Evolutionary conservation across 345 rosid genomes (phyloP).

Genomic region (Heritiera littoralis): DNA sequence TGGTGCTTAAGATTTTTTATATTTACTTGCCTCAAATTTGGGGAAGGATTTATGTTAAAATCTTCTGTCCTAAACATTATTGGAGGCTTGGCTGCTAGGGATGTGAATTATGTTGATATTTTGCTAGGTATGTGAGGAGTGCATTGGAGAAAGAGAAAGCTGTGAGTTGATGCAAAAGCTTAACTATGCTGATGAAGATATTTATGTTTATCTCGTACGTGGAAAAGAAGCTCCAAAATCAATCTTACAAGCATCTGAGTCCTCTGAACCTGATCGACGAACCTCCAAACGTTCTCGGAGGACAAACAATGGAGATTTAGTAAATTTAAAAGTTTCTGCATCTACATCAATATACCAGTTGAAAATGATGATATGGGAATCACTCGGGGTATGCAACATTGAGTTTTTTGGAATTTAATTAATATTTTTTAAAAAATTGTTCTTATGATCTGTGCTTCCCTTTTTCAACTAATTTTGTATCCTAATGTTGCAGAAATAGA

Average conservation of each 20-base stretch:
- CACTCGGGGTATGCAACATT: conserved; percentile 78
- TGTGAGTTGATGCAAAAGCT: conserved; percentile 86
- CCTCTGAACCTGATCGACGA: conserved; percentile 74
- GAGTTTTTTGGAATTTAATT: conserved; percentile 16
- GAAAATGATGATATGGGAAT: conserved; percentile 99
- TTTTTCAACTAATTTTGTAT: not conserved
- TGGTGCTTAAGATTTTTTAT: not conserved
- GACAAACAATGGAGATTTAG: conserved; percentile 67
- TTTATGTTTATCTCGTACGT: conserved; percentile 69
- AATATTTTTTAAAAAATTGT: not conserved
- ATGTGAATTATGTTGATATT: not conserved
- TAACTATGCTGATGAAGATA: conserved; percentile 72
- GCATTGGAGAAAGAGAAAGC: conserved; percentile 96
- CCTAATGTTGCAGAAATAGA: not conserved
- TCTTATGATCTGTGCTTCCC: not conserved
- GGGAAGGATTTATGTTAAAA: not conserved
- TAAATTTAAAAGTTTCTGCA: conserved; percentile 84
- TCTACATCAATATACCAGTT: conserved; percentile 83
- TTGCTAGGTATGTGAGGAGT: conserved; percentile 74
- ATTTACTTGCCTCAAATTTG: not conserved
- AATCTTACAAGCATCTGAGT: conserved; percentile 75
- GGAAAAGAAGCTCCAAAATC: conserved; percentile 96
- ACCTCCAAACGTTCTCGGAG: conserved; percentile 85
- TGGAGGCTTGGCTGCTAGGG: not conserved
- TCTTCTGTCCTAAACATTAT: not conserved